These are phyloP conservation scores for Dendrobium catenatum DNA, from an alignment of 106 monocot genomes.

Conservation along the genomic window DNA sequence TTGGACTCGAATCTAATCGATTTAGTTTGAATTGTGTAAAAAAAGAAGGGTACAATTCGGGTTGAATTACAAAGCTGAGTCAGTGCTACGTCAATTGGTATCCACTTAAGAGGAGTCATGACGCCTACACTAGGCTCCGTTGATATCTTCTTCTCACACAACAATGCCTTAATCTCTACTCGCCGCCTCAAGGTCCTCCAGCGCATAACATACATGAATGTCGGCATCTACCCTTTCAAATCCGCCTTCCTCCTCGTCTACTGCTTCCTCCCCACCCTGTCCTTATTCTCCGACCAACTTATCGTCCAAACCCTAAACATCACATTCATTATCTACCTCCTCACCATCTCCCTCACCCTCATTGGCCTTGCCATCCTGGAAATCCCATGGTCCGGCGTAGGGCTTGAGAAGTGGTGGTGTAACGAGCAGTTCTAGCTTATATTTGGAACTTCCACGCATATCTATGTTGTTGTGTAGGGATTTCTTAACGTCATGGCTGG, in stretches of 20 bases:
- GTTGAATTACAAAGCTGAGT: too few relatives aligned
- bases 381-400: conserved; percentile 58
- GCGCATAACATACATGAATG: conserved; percentile 46
- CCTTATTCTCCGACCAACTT: conserved; percentile 56
- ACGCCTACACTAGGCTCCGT: too few relatives aligned
- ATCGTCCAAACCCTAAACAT: conserved; percentile 24
- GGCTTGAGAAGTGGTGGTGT: conserved; percentile 62
- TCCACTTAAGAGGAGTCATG: too few relatives aligned
- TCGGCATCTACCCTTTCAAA: conserved; percentile 55
- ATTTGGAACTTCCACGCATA: conserved; percentile 58
- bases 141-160: conserved; percentile 60
- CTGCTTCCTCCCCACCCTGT: conserved; percentile 73
- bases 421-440: conserved; percentile 82
- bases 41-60: too few relatives aligned
- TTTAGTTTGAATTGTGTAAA: too few relatives aligned
- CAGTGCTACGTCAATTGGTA: too few relatives aligned
- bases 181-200: conserved; percentile 50
- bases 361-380: conserved; percentile 49
- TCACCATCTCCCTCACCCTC: conserved; percentile 42
- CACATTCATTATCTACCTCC: conserved; percentile 43
- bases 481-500: conserved; percentile 30
- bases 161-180: conserved; percentile 56
- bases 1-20: too few relatives aligned
- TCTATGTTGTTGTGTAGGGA: conserved; percentile 58
- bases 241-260: conserved; percentile 63